Evolutionary conservation across 2,329 filamentous ascomycete species (phyloP).

Genomic region (Fusarium subglutinans): DNA sequence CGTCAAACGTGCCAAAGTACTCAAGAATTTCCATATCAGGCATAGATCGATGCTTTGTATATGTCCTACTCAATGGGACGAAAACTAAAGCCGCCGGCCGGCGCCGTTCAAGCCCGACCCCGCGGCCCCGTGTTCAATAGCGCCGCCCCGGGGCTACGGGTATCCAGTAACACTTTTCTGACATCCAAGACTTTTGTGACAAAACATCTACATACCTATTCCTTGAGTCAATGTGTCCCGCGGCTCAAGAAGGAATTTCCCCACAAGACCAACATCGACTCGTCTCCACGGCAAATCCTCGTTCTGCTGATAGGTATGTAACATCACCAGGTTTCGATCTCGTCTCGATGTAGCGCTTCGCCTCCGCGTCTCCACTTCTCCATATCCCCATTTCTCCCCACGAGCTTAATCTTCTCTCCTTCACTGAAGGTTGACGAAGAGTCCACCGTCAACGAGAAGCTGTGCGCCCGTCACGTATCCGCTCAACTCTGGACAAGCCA

Average conservation of each 20-base stretch:
- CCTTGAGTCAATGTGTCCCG: conserved; percentile 26
- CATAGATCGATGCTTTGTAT: conserved; percentile 7
- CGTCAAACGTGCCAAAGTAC: conserved; percentile 1
- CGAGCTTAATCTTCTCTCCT: conserved; percentile 31
- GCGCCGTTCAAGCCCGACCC: conserved; percentile 30
- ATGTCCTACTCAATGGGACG: not conserved
- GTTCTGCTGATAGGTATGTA: not conserved
- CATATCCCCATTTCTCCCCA: conserved; percentile 26
- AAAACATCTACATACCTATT: not conserved
- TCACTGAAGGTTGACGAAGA: conserved; percentile 89
- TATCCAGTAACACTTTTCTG: conserved; percentile 6
- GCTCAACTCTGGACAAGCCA: conserved; percentile 81
- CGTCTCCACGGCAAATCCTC: conserved; percentile 17
- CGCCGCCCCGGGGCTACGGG: conserved; percentile 21
- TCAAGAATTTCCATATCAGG: conserved; percentile 7
- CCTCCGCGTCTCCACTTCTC: conserved; percentile 21
- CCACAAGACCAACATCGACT: not conserved
- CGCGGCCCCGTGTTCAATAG: conserved; percentile 11
- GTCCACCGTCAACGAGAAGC: conserved; percentile 84
- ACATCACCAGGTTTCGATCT: conserved; percentile 11
- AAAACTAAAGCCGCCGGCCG: conserved; percentile 13
- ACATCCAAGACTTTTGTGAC: conserved; percentile 12
- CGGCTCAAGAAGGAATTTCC: conserved; percentile 6
- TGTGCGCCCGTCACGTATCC: conserved; percentile 85
- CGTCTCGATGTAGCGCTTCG: conserved; percentile 1